phyloP scores from a whole-genome alignment of 805 yeast genomes.

The Cyberlindnera saturnus region DNA sequence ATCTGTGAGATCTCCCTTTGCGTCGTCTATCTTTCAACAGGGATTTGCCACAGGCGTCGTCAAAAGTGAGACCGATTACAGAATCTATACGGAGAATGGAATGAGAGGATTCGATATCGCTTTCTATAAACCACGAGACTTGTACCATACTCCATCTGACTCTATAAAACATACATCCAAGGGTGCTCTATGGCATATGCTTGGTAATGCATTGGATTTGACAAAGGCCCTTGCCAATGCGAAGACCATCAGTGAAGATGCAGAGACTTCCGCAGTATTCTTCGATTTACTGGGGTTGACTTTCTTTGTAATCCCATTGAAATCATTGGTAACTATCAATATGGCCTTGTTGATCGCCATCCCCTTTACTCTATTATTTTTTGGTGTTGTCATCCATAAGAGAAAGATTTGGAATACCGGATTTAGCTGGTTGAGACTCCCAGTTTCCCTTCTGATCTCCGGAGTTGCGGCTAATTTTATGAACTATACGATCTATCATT shows the following conservation, averaged over 20 bases:
- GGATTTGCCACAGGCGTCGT: constrained; percentile 73
- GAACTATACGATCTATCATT: constrained; percentile 33
- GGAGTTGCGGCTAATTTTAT: constrained; percentile 29
- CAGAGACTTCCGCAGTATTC: constrained; percentile 45
- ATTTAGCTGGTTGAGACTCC: constrained; percentile 48
- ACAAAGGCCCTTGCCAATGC: constrained; percentile 38
- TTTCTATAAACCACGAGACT: constrained; percentile 75
- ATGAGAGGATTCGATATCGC: constrained; percentile 87
- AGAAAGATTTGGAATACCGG: constrained; percentile 45
- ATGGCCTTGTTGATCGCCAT: constrained; percentile 43
- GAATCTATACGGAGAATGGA: constrained; percentile 60
- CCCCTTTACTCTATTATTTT: constrained; percentile 46
- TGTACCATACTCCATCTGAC: constrained; percentile 78
- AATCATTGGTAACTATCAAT: constrained; percentile 44
- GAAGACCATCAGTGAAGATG: constrained; percentile 27
- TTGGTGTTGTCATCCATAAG: constrained; percentile 42
- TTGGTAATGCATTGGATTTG: constrained; percentile 61
- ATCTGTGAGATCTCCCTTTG: constrained; percentile 63
- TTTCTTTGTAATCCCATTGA: constrained; percentile 49
- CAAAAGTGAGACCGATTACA: constrained; percentile 80
- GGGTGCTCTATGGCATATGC: constrained; percentile 82
- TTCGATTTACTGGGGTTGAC: constrained; percentile 58
- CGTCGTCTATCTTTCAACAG: constrained; percentile 74
- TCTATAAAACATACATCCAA: constrained; percentile 56
- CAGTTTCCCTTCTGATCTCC: constrained; percentile 48